Conservation (phyloP, 768 basidiomycete genomes). For the Termitomyces sp. region DNA sequence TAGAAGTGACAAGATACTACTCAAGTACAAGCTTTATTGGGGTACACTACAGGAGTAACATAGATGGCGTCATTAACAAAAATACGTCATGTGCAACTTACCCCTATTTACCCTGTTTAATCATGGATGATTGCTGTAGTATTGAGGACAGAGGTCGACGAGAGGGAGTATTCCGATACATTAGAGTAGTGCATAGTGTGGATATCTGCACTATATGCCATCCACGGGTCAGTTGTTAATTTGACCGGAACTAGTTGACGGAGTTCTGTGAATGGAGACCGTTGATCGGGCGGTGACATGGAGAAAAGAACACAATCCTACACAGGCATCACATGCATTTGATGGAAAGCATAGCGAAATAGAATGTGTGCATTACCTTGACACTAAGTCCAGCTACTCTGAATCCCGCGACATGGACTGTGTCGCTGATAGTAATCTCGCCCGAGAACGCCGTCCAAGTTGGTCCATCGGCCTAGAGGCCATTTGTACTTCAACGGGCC, state of each 20-base stretch:
- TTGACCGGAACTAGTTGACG: constrained; percentile 59
- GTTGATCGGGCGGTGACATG: constrained; percentile 50
- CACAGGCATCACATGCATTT: neutral
- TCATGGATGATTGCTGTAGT: neutral
- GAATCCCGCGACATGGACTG: constrained; percentile 55
- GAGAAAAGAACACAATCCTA: constrained; percentile 66
- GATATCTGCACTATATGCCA: constrained; percentile 31
- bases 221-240: constrained; percentile 59
- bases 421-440: constrained; percentile 45
- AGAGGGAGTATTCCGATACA: constrained; percentile 10
- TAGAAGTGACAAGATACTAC: neutral
- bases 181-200: constrained; percentile 3
- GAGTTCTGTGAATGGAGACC: constrained; percentile 52
- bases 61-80: constrained; percentile 7
- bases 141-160: constrained; percentile 2
- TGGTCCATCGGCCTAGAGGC: constrained; percentile 52
- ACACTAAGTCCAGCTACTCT: constrained; percentile 58
- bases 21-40: neutral
- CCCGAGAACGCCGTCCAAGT: constrained; percentile 59
- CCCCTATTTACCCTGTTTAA: neutral
- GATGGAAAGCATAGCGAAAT: neutral
- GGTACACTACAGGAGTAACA: neutral
- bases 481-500: neutral
- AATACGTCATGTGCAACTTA: constrained; percentile 2
- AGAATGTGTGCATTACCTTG: constrained; percentile 35